These are phyloP conservation scores for Conidiobolus coronatus DNA, from an alignment of 371 early-diverging fungal species.

Conservation along the genomic window DNA sequence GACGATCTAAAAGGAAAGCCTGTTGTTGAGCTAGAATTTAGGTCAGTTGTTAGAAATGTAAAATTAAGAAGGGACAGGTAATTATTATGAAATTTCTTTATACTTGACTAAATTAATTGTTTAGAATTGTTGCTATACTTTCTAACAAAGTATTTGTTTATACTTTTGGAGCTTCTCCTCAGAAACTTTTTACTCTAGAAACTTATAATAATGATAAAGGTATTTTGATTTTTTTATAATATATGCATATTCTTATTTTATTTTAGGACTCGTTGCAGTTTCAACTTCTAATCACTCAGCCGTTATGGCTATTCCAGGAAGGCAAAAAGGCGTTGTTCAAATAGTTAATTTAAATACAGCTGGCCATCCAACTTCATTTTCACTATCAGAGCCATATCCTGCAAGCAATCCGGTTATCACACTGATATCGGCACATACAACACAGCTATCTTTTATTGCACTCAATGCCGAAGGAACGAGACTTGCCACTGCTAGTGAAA, in stretches of 20 bases:
- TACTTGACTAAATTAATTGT: not conserved
- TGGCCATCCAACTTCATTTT: slow-evolving; percentile 13
- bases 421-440: slow-evolving; percentile 69
- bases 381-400: slow-evolving; percentile 5
- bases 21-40: slow-evolving; percentile 57
- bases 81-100: slow-evolving; percentile 9
- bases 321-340: slow-evolving; percentile 66
- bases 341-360: slow-evolving; percentile 51
- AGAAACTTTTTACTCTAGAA: slow-evolving; percentile 56
- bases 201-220: slow-evolving; percentile 65
- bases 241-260: not conserved
- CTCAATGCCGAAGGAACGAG: slow-evolving; percentile 49
- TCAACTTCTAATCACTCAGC: slow-evolving; percentile 30
- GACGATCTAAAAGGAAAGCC: slow-evolving; percentile 53
- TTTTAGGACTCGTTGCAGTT: slow-evolving; percentile 31
- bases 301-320: slow-evolving; percentile 48
- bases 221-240: slow-evolving; percentile 5
- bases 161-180: slow-evolving; percentile 40
- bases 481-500: slow-evolving; percentile 63
- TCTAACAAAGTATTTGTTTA: slow-evolving; percentile 68
- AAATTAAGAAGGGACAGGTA: slow-evolving; percentile 57
- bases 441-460: slow-evolving; percentile 45
- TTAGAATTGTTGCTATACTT: slow-evolving; percentile 52
- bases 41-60: slow-evolving; percentile 57
- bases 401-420: slow-evolving; percentile 1